These are phyloP conservation scores for Phytophthora macrochlamydospora DNA, from an alignment of 352 stramenopile genomes.

Conservation along the genomic window DNA sequence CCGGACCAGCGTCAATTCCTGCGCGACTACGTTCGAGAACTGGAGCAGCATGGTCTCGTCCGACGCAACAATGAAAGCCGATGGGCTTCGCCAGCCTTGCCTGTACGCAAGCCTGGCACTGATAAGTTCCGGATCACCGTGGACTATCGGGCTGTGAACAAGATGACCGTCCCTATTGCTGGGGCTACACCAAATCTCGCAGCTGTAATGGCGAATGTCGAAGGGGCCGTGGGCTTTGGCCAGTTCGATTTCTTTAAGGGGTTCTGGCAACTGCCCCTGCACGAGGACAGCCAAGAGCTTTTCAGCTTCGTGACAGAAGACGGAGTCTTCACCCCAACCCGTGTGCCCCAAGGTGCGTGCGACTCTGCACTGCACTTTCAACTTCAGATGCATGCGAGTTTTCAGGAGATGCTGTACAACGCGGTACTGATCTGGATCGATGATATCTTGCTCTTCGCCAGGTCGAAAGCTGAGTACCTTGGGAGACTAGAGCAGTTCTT, in stretches of 20 bases:
- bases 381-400: constrained; percentile 6
- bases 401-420: constrained; percentile 10
- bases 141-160: constrained; percentile 18
- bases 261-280: constrained; percentile 25
- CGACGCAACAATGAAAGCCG: no score
- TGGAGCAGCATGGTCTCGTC: no score
- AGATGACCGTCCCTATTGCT: constrained; percentile 12
- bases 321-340: constrained; percentile 14
- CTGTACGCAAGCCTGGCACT: no score
- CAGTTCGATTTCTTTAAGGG: constrained; percentile 22
- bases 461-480: constrained; percentile 7
- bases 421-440: constrained; percentile 32
- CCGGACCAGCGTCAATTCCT: no score
- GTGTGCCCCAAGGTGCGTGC: constrained; percentile 9
- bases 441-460: constrained; percentile 22
- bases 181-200: constrained; percentile 17
- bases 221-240: constrained; percentile 14
- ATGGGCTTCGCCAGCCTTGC: no score
- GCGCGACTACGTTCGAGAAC: no score
- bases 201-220: constrained; percentile 2
- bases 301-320: constrained; percentile 21
- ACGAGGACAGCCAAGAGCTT: constrained; percentile 8
- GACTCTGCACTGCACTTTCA: constrained; percentile 14
- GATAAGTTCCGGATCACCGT: no score
- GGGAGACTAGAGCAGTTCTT: constrained; percentile 16